Conservation (phyloP, 1,284 basidiomycete species). For the Ganoderma resinaceum region DNA sequence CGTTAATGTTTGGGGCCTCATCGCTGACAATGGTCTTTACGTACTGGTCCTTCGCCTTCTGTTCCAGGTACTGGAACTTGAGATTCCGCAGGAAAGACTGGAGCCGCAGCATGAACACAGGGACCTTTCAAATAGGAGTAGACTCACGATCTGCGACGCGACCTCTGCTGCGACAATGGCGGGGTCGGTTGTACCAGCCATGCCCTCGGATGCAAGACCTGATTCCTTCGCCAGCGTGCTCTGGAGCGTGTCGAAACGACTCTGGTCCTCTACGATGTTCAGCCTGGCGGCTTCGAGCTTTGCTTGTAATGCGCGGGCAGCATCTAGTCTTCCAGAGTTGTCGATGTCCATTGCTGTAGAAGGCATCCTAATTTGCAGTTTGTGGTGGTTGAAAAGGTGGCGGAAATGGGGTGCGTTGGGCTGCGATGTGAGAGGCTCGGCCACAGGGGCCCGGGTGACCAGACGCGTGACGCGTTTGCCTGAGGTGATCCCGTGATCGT, state of each 20-base stretch:
- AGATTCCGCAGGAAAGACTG: conserved; percentile 83
- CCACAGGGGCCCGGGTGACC: neutral
- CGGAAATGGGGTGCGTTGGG: neutral
- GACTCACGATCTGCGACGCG: conserved; percentile 35
- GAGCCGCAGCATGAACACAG: neutral
- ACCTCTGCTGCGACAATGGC: conserved; percentile 36
- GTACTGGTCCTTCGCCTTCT: conserved; percentile 88
- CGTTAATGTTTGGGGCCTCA: conserved; percentile 77
- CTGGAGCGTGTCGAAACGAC: conserved; percentile 33
- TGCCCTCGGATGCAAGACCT: conserved; percentile 27
- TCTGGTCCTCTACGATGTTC: conserved; percentile 33
- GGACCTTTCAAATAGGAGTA: neutral
- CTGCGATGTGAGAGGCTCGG: neutral
- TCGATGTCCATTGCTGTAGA: conserved; percentile 24
- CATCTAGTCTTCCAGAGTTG: conserved; percentile 32
- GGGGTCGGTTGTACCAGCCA: conserved; percentile 34
- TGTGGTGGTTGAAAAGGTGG: neutral
- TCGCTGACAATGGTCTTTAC: conserved; percentile 85
- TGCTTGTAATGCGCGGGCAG: conserved; percentile 31
- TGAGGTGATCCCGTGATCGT: neutral
- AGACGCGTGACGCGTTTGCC: neutral
- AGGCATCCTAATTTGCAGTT: conserved; percentile 6
- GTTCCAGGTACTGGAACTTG: conserved; percentile 87
- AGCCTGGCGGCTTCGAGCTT: conserved; percentile 31
- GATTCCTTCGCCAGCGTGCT: conserved; percentile 28